Conservation (phyloP, 1,139 yeast species). For the Saccharomyces hybrid region DNA sequence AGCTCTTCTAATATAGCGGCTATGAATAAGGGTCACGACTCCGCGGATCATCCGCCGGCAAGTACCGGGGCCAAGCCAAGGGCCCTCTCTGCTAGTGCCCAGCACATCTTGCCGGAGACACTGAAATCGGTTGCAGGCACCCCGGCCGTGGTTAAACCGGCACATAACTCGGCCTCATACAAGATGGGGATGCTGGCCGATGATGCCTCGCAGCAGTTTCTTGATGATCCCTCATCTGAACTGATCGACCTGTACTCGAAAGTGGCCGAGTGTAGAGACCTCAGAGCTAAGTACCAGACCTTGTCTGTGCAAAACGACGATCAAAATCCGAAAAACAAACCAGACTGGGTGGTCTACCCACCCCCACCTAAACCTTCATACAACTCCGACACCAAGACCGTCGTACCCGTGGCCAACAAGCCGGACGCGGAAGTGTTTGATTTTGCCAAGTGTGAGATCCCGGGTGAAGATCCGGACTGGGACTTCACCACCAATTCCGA, state of each 20-base stretch:
- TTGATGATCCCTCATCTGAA: conserved; percentile 61
- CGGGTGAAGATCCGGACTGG: conserved; percentile 46
- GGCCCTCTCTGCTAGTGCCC: conserved; percentile 26
- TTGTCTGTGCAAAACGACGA: conserved; percentile 64
- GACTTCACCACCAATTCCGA: conserved; percentile 48
- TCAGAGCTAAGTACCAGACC: conserved; percentile 69
- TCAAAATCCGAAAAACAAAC: conserved; percentile 73
- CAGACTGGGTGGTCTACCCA: conserved; percentile 76
- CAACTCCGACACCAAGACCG: conserved; percentile 60
- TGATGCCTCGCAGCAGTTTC: conserved; percentile 53
- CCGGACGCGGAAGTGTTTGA: conserved; percentile 51
- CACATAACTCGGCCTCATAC: conserved; percentile 22
- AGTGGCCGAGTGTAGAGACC: conserved; percentile 61
- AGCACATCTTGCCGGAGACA: conserved; percentile 25
- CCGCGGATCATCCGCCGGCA: background rate
- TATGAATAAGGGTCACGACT: background rate
- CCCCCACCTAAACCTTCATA: conserved; percentile 92
- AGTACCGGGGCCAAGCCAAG: conserved; percentile 10
- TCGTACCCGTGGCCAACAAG: conserved; percentile 32
- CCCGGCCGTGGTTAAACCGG: conserved; percentile 8
- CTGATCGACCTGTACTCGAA: conserved; percentile 61
- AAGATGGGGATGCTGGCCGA: conserved; percentile 54
- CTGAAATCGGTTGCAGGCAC: conserved; percentile 12
- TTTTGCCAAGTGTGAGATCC: conserved; percentile 54
- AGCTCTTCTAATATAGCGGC: background rate